Base-by-base conservation (phyloP, 257 asterid species). In the Jacaranda mimosifolia region DNA sequence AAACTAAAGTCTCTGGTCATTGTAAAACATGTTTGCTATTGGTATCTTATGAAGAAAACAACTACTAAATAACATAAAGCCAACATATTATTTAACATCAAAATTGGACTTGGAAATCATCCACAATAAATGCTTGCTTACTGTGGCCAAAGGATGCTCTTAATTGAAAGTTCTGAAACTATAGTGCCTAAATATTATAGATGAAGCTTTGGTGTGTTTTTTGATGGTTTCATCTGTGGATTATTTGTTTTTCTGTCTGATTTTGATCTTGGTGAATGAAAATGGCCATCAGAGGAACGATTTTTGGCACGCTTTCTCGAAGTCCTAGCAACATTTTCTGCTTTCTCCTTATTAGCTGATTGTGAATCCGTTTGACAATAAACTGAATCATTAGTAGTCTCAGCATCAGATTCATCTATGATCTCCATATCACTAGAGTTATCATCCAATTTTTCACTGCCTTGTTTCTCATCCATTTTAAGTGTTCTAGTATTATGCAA, bases 381-480 rank as follows among this genome's bases (percentile, higher is more conserved):
- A 68, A 88, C 89, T 6, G 96, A 94, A 79, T 82, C 96, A 83
- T 63, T 78, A 56, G 85, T 72, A 49, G 94, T 88, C 79, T 91
- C 98, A 74, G 86, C 55, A 83, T 91, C 96, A 64, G 97, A 91
- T 74, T 83, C 97, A 81, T 88, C 96, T 46, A 76, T 96, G 56
- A 81, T 88, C 70, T 82, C 94, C 88, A 86, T 79, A 86, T 92
- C 93, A 81, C 82, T 76, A 68, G 88, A 79, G 80, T 79, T 83
- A 68, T 75, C 86, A 72, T 70, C 83, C 56, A 68, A 53, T 77
- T 82, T 86, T 8, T 75, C 87, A 72, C 43, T 75, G 77, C 69
- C 81, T 36, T 74, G 87, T 77, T 83, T 85, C 70, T 83, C 89
- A 58, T 76, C 89, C 68, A 73, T 78, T 82, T 83, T 76, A 66